Percentiles rank a stretch among this genome's conserved stretches.
Conservation (phyloP, 345 rosid species). For the Geranium brycei region DNA sequence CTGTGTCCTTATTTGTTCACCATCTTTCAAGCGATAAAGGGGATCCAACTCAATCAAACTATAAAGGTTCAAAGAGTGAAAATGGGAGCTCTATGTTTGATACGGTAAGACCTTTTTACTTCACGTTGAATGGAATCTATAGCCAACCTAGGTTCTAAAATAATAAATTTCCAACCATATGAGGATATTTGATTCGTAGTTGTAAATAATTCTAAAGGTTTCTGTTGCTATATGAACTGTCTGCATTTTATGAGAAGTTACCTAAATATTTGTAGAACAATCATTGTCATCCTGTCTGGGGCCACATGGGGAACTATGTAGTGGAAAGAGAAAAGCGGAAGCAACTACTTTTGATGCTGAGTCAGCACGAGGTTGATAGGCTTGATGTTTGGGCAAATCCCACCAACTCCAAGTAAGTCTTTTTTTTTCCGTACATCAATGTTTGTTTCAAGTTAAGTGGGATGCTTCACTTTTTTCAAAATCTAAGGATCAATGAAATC, state of each 20-base stretch:
- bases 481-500: too few species aligned
- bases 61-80: constrained; percentile 44
- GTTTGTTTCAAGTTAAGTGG: too few species aligned
- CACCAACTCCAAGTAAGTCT: constrained; percentile 59
- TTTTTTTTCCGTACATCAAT: background rate
- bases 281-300: constrained; percentile 89
- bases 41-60: constrained; percentile 48
- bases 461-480: too few species aligned
- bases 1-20: constrained; percentile 73
- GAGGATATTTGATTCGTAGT: background rate
- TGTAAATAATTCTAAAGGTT: background rate
- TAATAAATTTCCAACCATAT: background rate
- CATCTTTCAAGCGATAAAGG: constrained; percentile 54
- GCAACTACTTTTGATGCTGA: constrained; percentile 88
- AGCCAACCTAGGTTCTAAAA: background rate
- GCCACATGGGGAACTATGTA: constrained; percentile 75
- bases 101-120: constrained; percentile 35
- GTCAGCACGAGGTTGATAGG: constrained; percentile 98
- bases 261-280: constrained; percentile 37
- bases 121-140: background rate
- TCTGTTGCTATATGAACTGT: background rate
- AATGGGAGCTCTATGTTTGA: constrained; percentile 43
- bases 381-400: constrained; percentile 99
- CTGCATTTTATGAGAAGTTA: constrained; percentile 10
- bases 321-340: constrained; percentile 73